phyloP scores from a whole-genome alignment of 2,329 filamentous ascomycete genomes.

The Torrubiella hemipterigena region DNA sequence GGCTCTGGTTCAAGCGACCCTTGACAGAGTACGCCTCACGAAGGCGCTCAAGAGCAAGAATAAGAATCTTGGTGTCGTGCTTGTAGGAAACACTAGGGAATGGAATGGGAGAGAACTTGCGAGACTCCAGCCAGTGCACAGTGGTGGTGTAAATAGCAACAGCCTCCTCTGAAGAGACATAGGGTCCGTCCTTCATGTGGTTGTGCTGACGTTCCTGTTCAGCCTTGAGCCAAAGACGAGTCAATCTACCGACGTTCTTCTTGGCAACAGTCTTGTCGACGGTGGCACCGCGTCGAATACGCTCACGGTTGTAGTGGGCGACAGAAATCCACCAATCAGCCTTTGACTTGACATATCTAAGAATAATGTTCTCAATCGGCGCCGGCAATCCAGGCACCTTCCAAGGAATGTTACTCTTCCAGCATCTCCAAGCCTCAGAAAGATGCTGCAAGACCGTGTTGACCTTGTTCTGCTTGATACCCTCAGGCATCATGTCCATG shows the following conservation, averaged over 20 bases:
- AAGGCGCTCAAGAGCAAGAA: constrained; percentile 83
- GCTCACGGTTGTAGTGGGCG: constrained; percentile 95
- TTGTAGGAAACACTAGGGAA: constrained; percentile 99
- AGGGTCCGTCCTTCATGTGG: constrained; percentile 98
- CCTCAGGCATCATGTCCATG: constrained; percentile 99
- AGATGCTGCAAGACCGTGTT: constrained; percentile 95
- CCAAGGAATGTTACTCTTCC: constrained; percentile 99
- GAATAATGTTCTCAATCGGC: constrained; percentile 96
- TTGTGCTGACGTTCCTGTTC: constrained; percentile 99
- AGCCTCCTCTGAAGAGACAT: constrained; percentile 95
- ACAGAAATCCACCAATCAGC: constrained; percentile 99
- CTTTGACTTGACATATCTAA: constrained; percentile 98
- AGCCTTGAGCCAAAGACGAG: constrained; percentile 91
- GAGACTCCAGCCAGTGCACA: constrained; percentile 95
- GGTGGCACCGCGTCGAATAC: constrained; percentile 89
- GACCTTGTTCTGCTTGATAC: constrained; percentile 98
- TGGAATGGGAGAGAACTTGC: constrained; percentile 96
- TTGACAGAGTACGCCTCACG: constrained; percentile 97
- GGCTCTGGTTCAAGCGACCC: constrained; percentile 89
- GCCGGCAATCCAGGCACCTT: constrained; percentile 95
- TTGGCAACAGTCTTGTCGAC: constrained; percentile 99
- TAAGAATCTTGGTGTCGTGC: constrained; percentile 97
- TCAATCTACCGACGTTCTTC: constrained; percentile 94
- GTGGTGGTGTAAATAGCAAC: constrained; percentile 98
- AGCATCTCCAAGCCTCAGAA: constrained; percentile 97